Evolutionary conservation across 805 yeast species (phyloP).

Genomic region (Kodamaea nitidulidarum): DNA sequence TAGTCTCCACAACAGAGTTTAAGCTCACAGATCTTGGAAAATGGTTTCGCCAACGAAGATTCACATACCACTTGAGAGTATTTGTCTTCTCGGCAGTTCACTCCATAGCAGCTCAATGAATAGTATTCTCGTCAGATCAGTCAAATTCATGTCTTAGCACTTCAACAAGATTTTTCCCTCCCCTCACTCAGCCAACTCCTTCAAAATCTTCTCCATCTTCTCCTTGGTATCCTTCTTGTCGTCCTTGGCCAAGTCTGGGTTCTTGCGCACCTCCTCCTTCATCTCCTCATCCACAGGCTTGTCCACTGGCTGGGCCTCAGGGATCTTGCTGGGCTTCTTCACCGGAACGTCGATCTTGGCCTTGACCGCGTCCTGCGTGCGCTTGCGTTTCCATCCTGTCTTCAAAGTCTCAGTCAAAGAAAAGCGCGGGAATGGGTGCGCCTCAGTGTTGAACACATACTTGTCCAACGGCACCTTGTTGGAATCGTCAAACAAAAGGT

Average conservation of each 20-base stretch:
- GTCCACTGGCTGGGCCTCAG: constrained; percentile 41
- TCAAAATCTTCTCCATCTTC: constrained; percentile 18
- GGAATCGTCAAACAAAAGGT: constrained; percentile 68
- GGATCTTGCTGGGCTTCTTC: constrained; percentile 28
- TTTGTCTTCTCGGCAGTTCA: too few relatives aligned
- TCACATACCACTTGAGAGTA: too few relatives aligned
- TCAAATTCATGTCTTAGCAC: too few relatives aligned
- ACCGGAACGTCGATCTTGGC: constrained; percentile 12
- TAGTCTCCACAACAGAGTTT: too few relatives aligned
- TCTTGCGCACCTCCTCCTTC: constrained; percentile 30
- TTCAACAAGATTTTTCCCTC: too few relatives aligned
- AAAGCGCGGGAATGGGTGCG: constrained; percentile 85
- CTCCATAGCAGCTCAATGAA: too few relatives aligned
- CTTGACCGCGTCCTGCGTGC: constrained; percentile 17
- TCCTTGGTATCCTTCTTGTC: constrained; percentile 25
- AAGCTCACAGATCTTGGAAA: too few relatives aligned
- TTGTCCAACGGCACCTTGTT: constrained; percentile 60
- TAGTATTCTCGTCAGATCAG: too few relatives aligned
- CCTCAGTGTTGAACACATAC: constrained; percentile 86
- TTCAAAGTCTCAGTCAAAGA: constrained; percentile 46
- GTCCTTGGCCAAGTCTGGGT: constrained; percentile 27
- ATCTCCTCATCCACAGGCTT: constrained; percentile 34
- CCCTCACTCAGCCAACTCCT: neutral
- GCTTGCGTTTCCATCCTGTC: constrained; percentile 58
- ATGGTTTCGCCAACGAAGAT: too few relatives aligned